A percentile compares a stretch with the other conserved stretches of the same genome.
phyloP scores from a whole-genome alignment of 208 protist species.

The Trypanosomatidae sp. region DNA sequence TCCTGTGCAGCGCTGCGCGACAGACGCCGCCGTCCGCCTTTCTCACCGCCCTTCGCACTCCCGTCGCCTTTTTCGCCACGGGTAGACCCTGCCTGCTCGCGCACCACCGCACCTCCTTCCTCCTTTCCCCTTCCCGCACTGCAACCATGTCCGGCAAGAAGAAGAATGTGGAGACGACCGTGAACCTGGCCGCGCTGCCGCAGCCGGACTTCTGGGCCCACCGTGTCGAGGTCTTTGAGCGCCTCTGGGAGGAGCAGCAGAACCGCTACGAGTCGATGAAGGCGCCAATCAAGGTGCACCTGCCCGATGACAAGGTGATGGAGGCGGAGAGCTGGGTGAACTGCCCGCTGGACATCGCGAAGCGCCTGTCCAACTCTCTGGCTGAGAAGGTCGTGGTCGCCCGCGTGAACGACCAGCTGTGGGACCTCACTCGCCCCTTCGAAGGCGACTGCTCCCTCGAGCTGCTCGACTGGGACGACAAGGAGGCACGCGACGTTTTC shows the following conservation, averaged over 20 bases:
- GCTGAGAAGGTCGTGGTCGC: conserved; percentile 90
- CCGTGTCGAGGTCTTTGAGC: conserved; percentile 75
- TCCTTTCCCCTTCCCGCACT: background rate
- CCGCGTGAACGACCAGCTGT: conserved; percentile 94
- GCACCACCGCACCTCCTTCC: background rate
- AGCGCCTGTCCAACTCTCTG: conserved; percentile 87
- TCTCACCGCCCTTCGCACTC: too few relatives aligned
- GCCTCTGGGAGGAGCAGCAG: conserved; percentile 75
- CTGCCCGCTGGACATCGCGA: conserved; percentile 95
- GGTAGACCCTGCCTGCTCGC: too few relatives aligned
- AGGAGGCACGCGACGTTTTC: conserved; percentile 94
- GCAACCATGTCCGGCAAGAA: conserved; percentile 50
- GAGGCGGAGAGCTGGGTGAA: conserved; percentile 89
- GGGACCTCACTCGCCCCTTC: conserved; percentile 95
- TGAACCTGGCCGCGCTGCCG: conserved; percentile 62
- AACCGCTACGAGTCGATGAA: conserved; percentile 59
- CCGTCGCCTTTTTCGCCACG: background rate
- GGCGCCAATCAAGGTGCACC: conserved; percentile 93
- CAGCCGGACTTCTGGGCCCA: conserved; percentile 71
- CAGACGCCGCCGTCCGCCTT: too few relatives aligned
- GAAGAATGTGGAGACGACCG: conserved; percentile 37
- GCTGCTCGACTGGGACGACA: conserved; percentile 88
- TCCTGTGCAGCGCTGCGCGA: too few relatives aligned
- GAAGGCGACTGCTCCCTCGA: conserved; percentile 88
- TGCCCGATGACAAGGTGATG: conserved; percentile 94